Evolutionary conservation across 2,329 filamentous ascomycete species (phyloP).

Genomic region (Dactylellina leptospora): DNA sequence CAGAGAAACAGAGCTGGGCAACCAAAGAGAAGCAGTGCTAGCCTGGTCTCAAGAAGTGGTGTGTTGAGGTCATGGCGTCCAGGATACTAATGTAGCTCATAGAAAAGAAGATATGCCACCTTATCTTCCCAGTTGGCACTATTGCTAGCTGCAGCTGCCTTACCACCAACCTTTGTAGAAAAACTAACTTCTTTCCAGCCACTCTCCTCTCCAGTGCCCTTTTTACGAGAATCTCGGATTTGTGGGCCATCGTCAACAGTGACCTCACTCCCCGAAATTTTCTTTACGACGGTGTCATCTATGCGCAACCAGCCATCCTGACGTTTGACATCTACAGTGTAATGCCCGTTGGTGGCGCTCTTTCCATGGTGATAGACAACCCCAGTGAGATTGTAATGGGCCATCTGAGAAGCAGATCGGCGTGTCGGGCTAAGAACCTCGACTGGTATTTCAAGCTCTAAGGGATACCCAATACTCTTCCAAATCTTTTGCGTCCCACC

Average conservation of each 20-base stretch:
- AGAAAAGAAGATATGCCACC: conserved; percentile 47
- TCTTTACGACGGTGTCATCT: conserved; percentile 89
- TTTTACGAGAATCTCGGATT: conserved; percentile 23
- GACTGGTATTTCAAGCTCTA: conserved; percentile 91
- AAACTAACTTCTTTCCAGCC: conserved; percentile 53
- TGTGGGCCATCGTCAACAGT: conserved; percentile 58
- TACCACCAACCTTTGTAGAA: conserved; percentile 57
- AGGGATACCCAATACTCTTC: conserved; percentile 95
- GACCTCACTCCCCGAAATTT: conserved; percentile 79
- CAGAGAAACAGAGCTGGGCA: not conserved
- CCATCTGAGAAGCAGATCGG: conserved; percentile 70
- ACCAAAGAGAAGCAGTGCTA: no score
- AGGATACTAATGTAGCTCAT: conserved; percentile 23
- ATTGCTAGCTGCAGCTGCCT: conserved; percentile 15
- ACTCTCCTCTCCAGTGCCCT: conserved; percentile 11
- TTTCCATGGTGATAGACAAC: conserved; percentile 98
- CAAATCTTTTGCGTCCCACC: conserved; percentile 95
- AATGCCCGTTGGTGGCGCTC: conserved; percentile 93
- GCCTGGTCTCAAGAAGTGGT: no score
- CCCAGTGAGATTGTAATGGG: conserved; percentile 84
- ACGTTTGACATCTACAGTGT: conserved; percentile 94
- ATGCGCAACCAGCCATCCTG: conserved; percentile 98
- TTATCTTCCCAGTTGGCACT: conserved; percentile 29
- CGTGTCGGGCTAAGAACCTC: conserved; percentile 84
- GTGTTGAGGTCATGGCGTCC: no score